Evolutionary conservation across 1,284 basidiomycete genomes (phyloP), one percentile per base, ranked within the genome.

Genomic region (Mycena sp.): DNA sequence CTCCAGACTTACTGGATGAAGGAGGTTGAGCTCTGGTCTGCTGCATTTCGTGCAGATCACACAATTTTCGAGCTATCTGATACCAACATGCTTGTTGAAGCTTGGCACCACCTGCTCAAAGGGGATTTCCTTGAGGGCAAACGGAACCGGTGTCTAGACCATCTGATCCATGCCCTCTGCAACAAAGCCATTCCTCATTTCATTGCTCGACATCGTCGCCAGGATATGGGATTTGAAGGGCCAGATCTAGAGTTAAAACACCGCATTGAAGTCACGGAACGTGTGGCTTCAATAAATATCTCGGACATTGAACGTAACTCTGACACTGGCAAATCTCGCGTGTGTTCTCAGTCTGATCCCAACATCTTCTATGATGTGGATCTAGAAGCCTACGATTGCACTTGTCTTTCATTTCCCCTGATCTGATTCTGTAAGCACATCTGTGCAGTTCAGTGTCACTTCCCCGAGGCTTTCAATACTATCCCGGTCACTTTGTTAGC

Each of bases 71-170:
- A 69, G 46, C 10, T 51, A 6, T 61, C 30, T 17, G 64, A 71
- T 43, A 71, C 68, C 1, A 71, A 71, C 46, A 74, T 73, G 71
- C 67, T 74, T 16, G 63, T 74, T 43, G 71, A 74, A 59, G 67
- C 72, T 11, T 37, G 55, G 71, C 72, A 73, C 55, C 72, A 69
- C 51, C 26, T 73, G 2, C 57, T 73, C 10, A 74, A 73, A 35
- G 37, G 16, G 7, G 48, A 45, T 16, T 55, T 54, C 35, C 23
- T 53, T 44, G 58, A 63, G 9, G 71, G 71, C 16, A 72, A 71
- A 52, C 61, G 67, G 9, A 73, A 73, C 50, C 60, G 68, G 1
- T 64, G 70, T 9, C 12, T 67, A 3, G 69, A 71, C 32, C 55
- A 68, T 21, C 58, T 71, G 2, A 37, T 70, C 23, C 45, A 56